Percentiles rank a stretch among this genome's conserved stretches.
These are phyloP conservation scores for Epichloe uncinata DNA, from an alignment of 2,329 filamentous ascomycete species.

Conservation along the genomic window DNA sequence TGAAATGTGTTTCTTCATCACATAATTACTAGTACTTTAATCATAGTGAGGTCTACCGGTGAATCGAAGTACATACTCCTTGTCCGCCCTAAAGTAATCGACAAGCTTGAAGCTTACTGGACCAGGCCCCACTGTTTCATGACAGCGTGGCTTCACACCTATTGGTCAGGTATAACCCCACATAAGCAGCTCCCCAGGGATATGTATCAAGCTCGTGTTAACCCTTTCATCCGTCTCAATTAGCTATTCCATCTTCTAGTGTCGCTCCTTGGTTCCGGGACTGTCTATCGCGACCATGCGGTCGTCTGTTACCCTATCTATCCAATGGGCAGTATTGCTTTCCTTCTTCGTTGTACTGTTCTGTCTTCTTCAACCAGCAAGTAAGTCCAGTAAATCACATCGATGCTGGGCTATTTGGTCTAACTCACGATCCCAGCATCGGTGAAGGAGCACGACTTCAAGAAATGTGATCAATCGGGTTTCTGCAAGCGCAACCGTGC, in stretches of 20 bases:
- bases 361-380: constrained; percentile 48
- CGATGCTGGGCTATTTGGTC: not conserved
- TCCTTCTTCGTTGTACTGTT: constrained; percentile 44
- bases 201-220: not conserved
- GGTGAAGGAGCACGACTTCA: constrained; percentile 96
- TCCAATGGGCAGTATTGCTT: constrained; percentile 51
- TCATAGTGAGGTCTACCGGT: not conserved
- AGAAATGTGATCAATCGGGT: constrained; percentile 87
- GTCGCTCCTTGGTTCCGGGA: constrained; percentile 4
- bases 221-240: not conserved
- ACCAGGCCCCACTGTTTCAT: constrained; percentile 3
- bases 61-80: not conserved
- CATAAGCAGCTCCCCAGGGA: not conserved
- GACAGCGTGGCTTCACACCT: not conserved
- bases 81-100: too few relatives aligned
- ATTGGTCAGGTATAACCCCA: constrained; percentile 3
- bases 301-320: constrained; percentile 36
- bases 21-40: too few relatives aligned
- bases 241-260: not conserved
- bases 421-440: constrained; percentile 36
- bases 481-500: constrained; percentile 94
- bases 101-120: constrained; percentile 6
- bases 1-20: not conserved
- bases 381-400: constrained; percentile 31
- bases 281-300: constrained; percentile 31